Evolutionary conservation across 2,329 filamentous ascomycete species (phyloP).

Genomic region (Ascochyta koolunga): DNA sequence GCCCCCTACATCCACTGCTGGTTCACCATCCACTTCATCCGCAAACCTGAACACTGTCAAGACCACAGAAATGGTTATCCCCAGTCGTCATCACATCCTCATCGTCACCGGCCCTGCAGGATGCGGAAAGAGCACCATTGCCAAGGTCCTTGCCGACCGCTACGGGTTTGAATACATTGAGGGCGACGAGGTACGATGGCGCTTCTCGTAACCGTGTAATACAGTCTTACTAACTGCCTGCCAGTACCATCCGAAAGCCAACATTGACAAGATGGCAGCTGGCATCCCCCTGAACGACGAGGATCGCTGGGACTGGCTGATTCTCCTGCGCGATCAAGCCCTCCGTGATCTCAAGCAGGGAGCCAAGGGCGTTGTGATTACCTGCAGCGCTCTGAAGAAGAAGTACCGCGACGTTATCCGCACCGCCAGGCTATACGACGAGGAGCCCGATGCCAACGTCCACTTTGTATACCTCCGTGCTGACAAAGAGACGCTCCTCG

Average conservation of each 20-base stretch:
- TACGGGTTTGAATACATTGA: conserved; percentile 57
- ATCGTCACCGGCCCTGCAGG: conserved; percentile 61
- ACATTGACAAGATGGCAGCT: conserved; percentile 81
- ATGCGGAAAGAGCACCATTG: conserved; percentile 61
- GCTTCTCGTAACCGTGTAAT: neutral
- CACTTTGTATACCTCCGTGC: conserved; percentile 94
- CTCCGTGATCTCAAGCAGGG: conserved; percentile 45
- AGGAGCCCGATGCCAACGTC: conserved; percentile 57
- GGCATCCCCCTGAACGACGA: conserved; percentile 86
- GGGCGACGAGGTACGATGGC: conserved; percentile 56
- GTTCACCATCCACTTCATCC: conserved; percentile 31
- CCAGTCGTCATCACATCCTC: conserved; percentile 55
- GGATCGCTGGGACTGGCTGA: conserved; percentile 97
- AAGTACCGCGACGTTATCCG: conserved; percentile 83
- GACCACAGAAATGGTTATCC: conserved; percentile 34
- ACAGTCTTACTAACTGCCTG: neutral
- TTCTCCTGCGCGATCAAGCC: conserved; percentile 54
- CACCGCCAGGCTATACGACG: conserved; percentile 55
- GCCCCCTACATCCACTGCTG: conserved; percentile 37
- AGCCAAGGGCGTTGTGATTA: conserved; percentile 77
- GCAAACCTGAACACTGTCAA: conserved; percentile 22
- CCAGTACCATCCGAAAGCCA: conserved; percentile 57
- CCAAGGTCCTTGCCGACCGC: conserved; percentile 52
- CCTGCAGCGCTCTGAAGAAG: conserved; percentile 93
- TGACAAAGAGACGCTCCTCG: conserved; percentile 73